Percentiles rank a stretch among this genome's conserved stretches.
Conservation (phyloP, 1,284 basidiomycete species). For the Sporisorium exsertum region DNA sequence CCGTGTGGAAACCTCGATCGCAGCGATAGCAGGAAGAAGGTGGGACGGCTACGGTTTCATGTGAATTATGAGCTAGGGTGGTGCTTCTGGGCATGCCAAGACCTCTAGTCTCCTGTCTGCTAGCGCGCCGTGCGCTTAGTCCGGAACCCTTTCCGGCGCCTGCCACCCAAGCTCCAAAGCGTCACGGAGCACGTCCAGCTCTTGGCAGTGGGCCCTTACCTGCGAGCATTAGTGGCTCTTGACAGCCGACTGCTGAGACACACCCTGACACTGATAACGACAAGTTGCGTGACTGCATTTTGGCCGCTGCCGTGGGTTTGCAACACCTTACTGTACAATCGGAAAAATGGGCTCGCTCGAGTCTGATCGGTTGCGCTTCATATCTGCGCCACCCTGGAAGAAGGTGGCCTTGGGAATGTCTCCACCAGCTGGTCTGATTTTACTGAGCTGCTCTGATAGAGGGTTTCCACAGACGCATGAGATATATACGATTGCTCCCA, state of each 20-base stretch:
- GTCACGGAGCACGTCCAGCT: no score
- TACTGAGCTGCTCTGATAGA: neutral
- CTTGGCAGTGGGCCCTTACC: no score
- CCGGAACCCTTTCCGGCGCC: no score
- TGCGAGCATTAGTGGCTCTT: no score
- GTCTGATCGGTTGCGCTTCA: neutral
- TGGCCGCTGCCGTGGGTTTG: no score
- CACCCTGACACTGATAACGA: no score
- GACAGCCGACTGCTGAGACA: no score
- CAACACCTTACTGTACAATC: no score
- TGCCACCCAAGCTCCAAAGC: no score
- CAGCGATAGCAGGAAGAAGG: neutral
- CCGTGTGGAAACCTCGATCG: neutral
- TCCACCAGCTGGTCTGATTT: neutral
- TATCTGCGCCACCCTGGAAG: neutral
- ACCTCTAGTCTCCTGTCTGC: neutral
- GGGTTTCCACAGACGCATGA: neutral
- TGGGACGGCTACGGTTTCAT: neutral
- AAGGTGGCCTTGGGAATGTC: neutral
- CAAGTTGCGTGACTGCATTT: no score
- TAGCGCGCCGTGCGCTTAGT: neutral
- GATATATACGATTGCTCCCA: neutral
- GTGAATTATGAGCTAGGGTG: neutral
- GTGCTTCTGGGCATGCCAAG: neutral
- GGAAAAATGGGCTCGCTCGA: no score